phyloP scores from a whole-genome alignment of 495 filamentous ascomycete species.

The Hypoxylon crocopeplum region DNA sequence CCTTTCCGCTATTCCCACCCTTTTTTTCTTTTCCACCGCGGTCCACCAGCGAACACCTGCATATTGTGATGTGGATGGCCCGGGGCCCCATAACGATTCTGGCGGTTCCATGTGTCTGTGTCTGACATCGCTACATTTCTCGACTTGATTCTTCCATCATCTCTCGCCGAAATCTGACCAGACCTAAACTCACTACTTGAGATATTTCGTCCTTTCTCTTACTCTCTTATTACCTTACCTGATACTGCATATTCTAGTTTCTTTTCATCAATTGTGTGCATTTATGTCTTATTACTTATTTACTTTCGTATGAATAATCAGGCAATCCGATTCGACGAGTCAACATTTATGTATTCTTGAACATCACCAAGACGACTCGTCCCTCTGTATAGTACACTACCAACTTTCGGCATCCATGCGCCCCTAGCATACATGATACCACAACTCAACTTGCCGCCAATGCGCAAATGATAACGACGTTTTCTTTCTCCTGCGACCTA shows the following conservation, averaged over 20 bases:
- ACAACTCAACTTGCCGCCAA: slow-evolving; percentile 2
- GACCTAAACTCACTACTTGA: slow-evolving; percentile 20
- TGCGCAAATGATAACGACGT: slow-evolving; percentile 31
- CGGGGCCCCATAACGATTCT: slow-evolving; percentile 32
- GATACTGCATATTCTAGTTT: slow-evolving; percentile 8
- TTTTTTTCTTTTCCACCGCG: slow-evolving; percentile 7
- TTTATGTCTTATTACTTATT: slow-evolving; percentile 18
- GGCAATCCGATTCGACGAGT: slow-evolving; percentile 24
- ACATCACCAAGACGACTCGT: not conserved
- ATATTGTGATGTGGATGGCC: slow-evolving; percentile 16
- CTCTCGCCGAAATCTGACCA: slow-evolving; percentile 30
- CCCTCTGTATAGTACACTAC: slow-evolving; percentile 27
- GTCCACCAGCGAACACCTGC: slow-evolving; percentile 31
- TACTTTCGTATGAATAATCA: slow-evolving; percentile 17
- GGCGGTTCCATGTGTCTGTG: slow-evolving; percentile 23
- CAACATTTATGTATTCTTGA: slow-evolving; percentile 3
- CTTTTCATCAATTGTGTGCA: slow-evolving; percentile 16
- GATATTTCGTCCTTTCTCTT: too few relatives aligned
- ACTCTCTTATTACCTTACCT: slow-evolving; percentile 5
- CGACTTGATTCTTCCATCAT: slow-evolving; percentile 28
- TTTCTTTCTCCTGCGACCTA: slow-evolving; percentile 15
- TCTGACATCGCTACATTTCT: slow-evolving; percentile 31
- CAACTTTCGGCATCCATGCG: slow-evolving; percentile 20
- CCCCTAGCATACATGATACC: slow-evolving; percentile 21
- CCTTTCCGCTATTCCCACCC: slow-evolving; percentile 17